Evolutionary conservation across 2,329 filamentous ascomycete species (phyloP).

Genomic region (Colletotrichum sp.): DNA sequence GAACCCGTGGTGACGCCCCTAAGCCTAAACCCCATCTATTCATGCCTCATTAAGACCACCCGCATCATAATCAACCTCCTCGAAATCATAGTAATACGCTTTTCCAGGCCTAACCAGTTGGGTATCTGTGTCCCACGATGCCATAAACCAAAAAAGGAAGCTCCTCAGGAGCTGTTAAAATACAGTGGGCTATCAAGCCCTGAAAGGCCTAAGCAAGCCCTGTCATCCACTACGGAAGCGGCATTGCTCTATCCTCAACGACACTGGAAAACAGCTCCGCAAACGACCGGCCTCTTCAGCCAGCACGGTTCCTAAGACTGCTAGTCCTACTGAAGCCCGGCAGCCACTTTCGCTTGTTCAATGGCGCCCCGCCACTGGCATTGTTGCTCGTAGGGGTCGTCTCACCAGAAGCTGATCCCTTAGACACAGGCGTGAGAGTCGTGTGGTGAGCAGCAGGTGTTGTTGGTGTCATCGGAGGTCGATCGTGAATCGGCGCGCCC

Average conservation of each 20-base stretch:
- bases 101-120: not conserved
- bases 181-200: not conserved
- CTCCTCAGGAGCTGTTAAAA: not conserved
- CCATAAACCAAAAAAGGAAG: not conserved
- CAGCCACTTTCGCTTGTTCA: conserved; percentile 33
- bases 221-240: not conserved
- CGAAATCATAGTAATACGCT: not conserved
- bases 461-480: not conserved
- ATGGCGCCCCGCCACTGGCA: not conserved
- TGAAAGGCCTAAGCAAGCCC: not conserved
- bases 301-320: conserved; percentile 31
- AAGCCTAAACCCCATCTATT: not conserved
- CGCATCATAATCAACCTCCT: not conserved
- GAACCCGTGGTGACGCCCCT: not conserved
- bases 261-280: not conserved
- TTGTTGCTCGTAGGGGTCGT: conserved; percentile 8
- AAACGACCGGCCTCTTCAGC: conserved; percentile 4
- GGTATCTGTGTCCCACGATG: not conserved
- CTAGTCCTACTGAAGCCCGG: conserved; percentile 32
- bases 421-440: not conserved
- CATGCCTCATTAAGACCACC: not conserved
- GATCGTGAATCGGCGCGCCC: conserved; percentile 1
- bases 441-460: not conserved
- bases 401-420: not conserved
- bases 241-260: not conserved